Percentiles rank a stretch among this genome's conserved stretches.
phyloP scores from a whole-genome alignment of 2,329 filamentous ascomycete genomes.

The Trichoderma asperellum region DNA sequence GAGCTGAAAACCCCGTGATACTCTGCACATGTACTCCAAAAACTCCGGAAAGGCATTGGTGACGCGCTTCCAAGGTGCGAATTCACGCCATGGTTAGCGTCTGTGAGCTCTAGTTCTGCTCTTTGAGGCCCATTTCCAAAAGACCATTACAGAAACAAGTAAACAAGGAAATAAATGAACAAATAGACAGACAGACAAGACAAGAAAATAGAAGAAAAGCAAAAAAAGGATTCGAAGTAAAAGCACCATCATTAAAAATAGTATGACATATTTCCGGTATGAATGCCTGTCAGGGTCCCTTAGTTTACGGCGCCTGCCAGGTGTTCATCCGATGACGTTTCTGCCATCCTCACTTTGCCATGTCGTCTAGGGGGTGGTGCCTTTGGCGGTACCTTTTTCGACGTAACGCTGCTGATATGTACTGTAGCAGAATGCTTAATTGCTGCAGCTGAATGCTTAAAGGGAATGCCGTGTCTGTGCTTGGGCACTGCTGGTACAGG shows the following conservation, averaged over 20 bases:
- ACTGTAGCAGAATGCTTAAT: conserved; percentile 38
- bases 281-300: not conserved
- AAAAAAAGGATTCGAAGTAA: not conserved
- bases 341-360: conserved; percentile 47
- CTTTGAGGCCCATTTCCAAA: conserved; percentile 3
- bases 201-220: not conserved
- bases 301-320: conserved; percentile 7
- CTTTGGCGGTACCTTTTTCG: conserved; percentile 51
- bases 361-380: conserved; percentile 52
- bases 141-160: not conserved
- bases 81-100: not conserved
- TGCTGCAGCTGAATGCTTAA: conserved; percentile 41
- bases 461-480: conserved; percentile 58
- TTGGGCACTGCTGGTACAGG: conserved; percentile 59
- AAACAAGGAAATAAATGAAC: not conserved
- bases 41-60: conserved; percentile 6
- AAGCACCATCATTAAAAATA: not conserved
- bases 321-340: conserved; percentile 38
- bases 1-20: not conserved
- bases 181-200: not conserved
- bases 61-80: not conserved
- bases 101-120: not conserved
- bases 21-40: conserved; percentile 16
- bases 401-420: conserved; percentile 36
- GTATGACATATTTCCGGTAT: not conserved